These are phyloP conservation scores for Macrophomina tecta DNA, from an alignment of 2,329 filamentous ascomycete species.

Conservation along the genomic window DNA sequence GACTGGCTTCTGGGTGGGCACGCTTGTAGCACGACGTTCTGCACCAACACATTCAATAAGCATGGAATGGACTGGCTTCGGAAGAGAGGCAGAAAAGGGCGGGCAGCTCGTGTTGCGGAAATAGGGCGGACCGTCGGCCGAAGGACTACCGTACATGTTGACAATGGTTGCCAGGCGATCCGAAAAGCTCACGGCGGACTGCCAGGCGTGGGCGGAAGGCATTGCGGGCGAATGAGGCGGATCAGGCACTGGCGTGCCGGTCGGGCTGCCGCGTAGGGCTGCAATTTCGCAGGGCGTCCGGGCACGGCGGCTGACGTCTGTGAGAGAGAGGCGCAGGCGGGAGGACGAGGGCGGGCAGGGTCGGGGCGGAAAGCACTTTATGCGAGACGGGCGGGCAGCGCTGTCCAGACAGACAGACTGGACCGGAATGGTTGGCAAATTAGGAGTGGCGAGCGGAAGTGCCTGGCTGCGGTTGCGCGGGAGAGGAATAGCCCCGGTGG, in stretches of 20 bases:
- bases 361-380: background rate
- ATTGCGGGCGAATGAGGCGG: constrained; percentile 12
- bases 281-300: constrained; percentile 23
- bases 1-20: constrained; percentile 51
- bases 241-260: background rate
- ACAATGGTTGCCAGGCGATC: constrained; percentile 51
- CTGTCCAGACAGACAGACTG: background rate
- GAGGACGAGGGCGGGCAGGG: background rate
- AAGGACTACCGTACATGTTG: constrained; percentile 51
- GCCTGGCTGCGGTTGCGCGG: constrained; percentile 25
- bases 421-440: constrained; percentile 23
- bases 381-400: constrained; percentile 15
- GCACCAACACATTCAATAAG: constrained; percentile 25
- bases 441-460: constrained; percentile 27
- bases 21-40: constrained; percentile 58
- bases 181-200: constrained; percentile 50
- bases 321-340: background rate
- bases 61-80: background rate
- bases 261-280: constrained; percentile 24
- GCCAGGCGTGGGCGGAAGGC: constrained; percentile 41
- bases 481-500: constrained; percentile 26
- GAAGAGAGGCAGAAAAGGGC: background rate
- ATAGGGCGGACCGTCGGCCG: constrained; percentile 14
- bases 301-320: constrained; percentile 15
- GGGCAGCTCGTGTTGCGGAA: constrained; percentile 11